Conservation (phyloP, 257 asterid genomes). For the Orobanche coerulescens region DNA sequence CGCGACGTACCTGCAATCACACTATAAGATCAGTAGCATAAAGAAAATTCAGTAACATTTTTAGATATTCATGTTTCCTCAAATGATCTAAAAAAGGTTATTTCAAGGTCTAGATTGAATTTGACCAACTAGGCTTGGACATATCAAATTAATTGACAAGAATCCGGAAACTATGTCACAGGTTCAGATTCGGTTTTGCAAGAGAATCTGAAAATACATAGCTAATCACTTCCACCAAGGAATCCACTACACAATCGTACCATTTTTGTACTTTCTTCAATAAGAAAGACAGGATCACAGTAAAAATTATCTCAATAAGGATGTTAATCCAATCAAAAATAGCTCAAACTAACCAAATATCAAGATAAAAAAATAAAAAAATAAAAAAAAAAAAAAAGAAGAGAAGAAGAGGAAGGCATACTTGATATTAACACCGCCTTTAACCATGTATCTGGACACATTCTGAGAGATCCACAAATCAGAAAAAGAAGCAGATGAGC, state of each 20-base stretch:
- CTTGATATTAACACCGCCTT: slow-evolving; percentile 78
- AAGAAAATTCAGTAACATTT: no score
- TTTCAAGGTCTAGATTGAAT: background rate
- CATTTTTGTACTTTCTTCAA: no score
- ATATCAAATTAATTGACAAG: no score
- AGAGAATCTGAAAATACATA: no score
- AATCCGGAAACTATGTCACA: no score
- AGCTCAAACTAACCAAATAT: slow-evolving; percentile 4
- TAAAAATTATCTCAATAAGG: background rate
- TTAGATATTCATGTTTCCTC: background rate
- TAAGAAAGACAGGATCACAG: no score
- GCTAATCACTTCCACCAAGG: no score
- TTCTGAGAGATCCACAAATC: slow-evolving; percentile 82
- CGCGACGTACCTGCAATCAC: slow-evolving; percentile 65
- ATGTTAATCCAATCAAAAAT: background rate
- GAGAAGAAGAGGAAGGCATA: slow-evolving; percentile 20
- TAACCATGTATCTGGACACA: slow-evolving; percentile 63
- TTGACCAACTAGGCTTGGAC: no score
- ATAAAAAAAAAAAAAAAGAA: background rate
- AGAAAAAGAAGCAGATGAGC: slow-evolving; percentile 49
- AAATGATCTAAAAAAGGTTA: background rate
- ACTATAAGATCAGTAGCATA: slow-evolving; percentile 19
- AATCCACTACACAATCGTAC: no score
- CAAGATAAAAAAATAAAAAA: background rate
- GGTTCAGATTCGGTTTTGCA: no score